Evolutionary conservation across 495 filamentous ascomycete genomes (phyloP).

Genomic region (Astrothelium macrocarpum): DNA sequence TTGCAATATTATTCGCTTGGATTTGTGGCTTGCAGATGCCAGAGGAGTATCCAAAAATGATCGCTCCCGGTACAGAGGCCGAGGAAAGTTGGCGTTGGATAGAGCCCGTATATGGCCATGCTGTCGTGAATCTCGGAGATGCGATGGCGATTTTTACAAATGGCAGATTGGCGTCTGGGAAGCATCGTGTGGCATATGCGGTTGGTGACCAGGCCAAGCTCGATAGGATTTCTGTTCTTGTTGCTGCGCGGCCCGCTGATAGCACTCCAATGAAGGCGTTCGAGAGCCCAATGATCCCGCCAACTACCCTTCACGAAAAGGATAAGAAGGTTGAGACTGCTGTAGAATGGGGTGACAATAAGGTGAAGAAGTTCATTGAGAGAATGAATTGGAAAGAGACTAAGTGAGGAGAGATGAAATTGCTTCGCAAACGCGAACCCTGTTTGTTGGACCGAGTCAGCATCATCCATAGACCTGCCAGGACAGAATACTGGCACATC

Average conservation of each 20-base stretch:
- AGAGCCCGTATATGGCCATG: conserved; percentile 27
- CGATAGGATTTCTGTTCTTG: conserved; percentile 26
- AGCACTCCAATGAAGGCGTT: not conserved
- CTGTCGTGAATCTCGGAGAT: conserved; percentile 37
- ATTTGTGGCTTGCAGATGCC: conserved; percentile 45
- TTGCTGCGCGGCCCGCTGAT: conserved; percentile 27
- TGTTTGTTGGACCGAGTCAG: too few species aligned
- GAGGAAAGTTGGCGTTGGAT: conserved; percentile 32
- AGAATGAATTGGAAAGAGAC: not conserved
- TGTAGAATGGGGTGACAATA: not conserved
- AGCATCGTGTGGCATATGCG: conserved; percentile 33
- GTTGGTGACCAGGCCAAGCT: conserved; percentile 29
- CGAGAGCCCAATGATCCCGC: conserved; percentile 1
- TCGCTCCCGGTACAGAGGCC: conserved; percentile 33
- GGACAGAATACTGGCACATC: too few species aligned
- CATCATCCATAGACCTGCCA: too few species aligned
- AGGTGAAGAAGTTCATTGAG: not conserved
- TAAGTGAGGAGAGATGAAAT: not conserved
- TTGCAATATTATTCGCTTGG: conserved; percentile 34
- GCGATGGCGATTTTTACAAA: conserved; percentile 33
- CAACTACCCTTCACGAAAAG: not conserved
- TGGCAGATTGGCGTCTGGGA: conserved; percentile 27
- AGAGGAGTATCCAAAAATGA: conserved; percentile 13
- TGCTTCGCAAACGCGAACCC: too few species aligned
- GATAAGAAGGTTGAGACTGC: not conserved